Conservation (phyloP, 495 filamentous ascomycete genomes). For the Hypoxylon lenormandii region DNA sequence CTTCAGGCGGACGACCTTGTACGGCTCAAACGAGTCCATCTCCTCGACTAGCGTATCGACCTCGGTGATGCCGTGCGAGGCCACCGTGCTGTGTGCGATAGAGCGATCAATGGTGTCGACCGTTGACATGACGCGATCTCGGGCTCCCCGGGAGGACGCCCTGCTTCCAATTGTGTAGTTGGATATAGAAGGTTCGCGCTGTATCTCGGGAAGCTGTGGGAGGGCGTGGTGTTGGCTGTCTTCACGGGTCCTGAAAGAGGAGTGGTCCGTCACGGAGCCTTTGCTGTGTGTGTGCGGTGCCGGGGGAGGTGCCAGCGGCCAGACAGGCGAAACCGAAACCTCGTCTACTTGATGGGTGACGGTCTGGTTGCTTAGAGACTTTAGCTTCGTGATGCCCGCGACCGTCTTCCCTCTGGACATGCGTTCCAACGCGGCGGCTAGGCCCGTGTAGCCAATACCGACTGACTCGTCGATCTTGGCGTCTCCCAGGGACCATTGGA, state of each 20-base stretch:
- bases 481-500: constrained; percentile 60
- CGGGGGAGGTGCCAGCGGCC: constrained; percentile 30
- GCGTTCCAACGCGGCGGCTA: constrained; percentile 60
- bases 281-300: constrained; percentile 33
- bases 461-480: constrained; percentile 56
- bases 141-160: constrained; percentile 29
- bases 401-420: constrained; percentile 48
- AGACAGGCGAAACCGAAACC: constrained; percentile 18
- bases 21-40: constrained; percentile 48
- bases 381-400: constrained; percentile 37
- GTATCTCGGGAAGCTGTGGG: constrained; percentile 41
- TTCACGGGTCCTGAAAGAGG: constrained; percentile 9
- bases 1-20: constrained; percentile 52
- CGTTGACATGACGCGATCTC: constrained; percentile 36
- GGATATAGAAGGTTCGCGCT: constrained; percentile 46
- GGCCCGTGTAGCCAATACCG: constrained; percentile 62
- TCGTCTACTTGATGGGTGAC: constrained; percentile 34
- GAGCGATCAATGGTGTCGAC: constrained; percentile 35
- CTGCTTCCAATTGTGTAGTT: constrained; percentile 38
- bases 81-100: constrained; percentile 23
- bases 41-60: constrained; percentile 49
- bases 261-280: constrained; percentile 26
- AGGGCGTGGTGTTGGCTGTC: constrained; percentile 11
- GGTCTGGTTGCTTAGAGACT: constrained; percentile 34
- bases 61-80: constrained; percentile 40